Evolutionary conservation across 352 stramenopile species (phyloP).

Genomic region (Pythium insidiosum): DNA sequence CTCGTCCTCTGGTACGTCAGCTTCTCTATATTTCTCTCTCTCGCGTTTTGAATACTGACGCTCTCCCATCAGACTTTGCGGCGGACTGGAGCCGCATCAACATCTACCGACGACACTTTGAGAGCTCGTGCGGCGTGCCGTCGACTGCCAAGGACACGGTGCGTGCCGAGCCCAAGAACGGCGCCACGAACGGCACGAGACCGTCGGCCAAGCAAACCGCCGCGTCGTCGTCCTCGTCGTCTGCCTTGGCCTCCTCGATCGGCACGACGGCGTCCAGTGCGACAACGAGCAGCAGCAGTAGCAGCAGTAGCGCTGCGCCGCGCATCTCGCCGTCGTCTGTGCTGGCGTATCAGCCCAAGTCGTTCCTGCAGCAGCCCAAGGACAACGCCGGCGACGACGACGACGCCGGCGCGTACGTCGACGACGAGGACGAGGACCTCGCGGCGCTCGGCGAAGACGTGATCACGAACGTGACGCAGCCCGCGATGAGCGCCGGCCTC

Average conservation of each 20-base stretch:
- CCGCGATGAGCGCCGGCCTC: slow-evolving; percentile 53
- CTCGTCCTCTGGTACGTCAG: slow-evolving; percentile 34
- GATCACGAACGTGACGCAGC: slow-evolving; percentile 74
- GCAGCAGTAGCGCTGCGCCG: neutral
- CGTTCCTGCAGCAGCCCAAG: slow-evolving; percentile 48
- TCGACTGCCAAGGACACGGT: slow-evolving; percentile 39
- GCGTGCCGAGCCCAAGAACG: slow-evolving; percentile 6
- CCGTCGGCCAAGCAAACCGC: neutral
- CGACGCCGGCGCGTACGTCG: slow-evolving; percentile 45
- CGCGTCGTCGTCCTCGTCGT: neutral
- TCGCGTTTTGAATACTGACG: neutral
- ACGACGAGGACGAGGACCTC: slow-evolving; percentile 62
- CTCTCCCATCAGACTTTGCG: slow-evolving; percentile 34
- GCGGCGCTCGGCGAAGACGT: slow-evolving; percentile 39
- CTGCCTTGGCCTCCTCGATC: neutral
- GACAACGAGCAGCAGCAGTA: neutral
- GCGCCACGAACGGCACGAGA: neutral
- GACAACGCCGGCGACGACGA: slow-evolving; percentile 37
- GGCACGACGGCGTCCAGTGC: slow-evolving; percentile 1
- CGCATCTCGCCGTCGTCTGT: slow-evolving; percentile 27
- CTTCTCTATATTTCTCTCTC: neutral
- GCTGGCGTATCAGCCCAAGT: slow-evolving; percentile 71
- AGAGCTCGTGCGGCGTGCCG: slow-evolving; percentile 56
- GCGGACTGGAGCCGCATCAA: slow-evolving; percentile 72
- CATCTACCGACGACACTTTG: slow-evolving; percentile 70